Base-by-base conservation (phyloP, 2,329 filamentous ascomycete genomes). In the Zymoseptoria pseudotritici region DNA sequence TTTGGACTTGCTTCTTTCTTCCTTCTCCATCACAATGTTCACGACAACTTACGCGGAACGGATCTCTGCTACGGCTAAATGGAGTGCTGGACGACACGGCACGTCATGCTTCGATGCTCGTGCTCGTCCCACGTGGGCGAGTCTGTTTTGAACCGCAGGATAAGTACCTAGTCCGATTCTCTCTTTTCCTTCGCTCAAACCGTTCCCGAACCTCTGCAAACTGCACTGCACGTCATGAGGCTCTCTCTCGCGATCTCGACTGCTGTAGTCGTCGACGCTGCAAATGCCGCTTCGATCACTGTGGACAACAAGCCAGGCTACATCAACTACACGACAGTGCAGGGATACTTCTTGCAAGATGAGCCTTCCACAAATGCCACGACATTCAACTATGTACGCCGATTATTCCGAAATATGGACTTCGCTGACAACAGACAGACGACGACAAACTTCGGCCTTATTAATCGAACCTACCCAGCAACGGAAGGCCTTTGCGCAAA, bases 291-390 rank as follows among this genome's bases (percentile, higher is more conserved):
- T 9, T 56, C 50, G 19, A 20, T 66, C 24, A 60, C 62, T 46
- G 26, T 53, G 26, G 57, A 61, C 10, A 54, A 49, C 19, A 53
- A 60, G 2, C 17, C 58, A 53, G 66, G 65, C 13, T 78, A 82
- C 58, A 79, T 86, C 69, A 80, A 82, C 60, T 88, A 86, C 69
- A 82, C 80, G 0, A 81, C 85, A 0, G 77, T 88, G 0, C 75
- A 77, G 0, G 86, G 84, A 0, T 83, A 85, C 71, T 89, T 89
- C 66, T 74, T 84, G 21, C 86, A 89, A 67, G 86, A 88, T 67
- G 80, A 86, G 21, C 68, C 77, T 0, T 67, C 75, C 3, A 88
- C 86, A 0, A 74, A 83, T 58, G 73, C 84, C 1, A 75, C 70
- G 1, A 80, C 73, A 2, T 89, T 88, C 71, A 84, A 88, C 72